Percentiles rank a stretch among this genome's conserved stretches.
These are phyloP conservation scores for Tausonia pullulans DNA, from an alignment of 1,284 basidiomycete species.

Conservation along the genomic window DNA sequence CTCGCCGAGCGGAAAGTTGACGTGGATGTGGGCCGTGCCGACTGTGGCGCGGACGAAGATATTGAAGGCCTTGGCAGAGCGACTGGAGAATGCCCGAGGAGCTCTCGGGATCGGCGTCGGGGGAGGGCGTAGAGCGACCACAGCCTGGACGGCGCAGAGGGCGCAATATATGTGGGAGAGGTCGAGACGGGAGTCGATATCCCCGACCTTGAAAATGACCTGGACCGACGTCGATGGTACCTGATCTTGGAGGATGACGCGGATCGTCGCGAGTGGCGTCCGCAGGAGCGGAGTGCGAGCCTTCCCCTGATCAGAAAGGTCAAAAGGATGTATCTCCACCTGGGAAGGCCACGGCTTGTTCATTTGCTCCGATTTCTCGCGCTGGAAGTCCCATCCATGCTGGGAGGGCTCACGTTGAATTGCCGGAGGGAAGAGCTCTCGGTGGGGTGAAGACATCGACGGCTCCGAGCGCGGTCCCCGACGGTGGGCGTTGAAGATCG, in stretches of 20 bases:
- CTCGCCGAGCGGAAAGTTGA: conserved; percentile 31
- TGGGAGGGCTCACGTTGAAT: background rate
- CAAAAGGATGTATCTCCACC: conserved; percentile 20
- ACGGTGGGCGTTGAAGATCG: conserved; percentile 30
- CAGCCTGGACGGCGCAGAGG: conserved; percentile 39
- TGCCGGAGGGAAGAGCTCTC: conserved; percentile 15
- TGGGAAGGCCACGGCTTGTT: background rate
- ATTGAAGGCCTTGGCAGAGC: conserved; percentile 17
- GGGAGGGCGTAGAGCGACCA: background rate
- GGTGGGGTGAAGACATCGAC: background rate
- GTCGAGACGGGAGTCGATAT: conserved; percentile 41
- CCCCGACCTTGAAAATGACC: conserved; percentile 23
- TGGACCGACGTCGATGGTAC: conserved; percentile 19
- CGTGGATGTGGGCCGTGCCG: conserved; percentile 15
- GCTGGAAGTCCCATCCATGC: conserved; percentile 28
- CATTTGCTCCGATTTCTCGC: background rate
- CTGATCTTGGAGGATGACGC: conserved; percentile 22
- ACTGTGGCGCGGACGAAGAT: conserved; percentile 13
- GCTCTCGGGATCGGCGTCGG: background rate
- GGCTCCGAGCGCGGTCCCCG: background rate
- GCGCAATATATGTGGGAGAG: conserved; percentile 63
- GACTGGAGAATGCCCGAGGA: background rate
- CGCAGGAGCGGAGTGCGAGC: conserved; percentile 31
- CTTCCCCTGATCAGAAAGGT: conserved; percentile 27
- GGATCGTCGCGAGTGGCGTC: conserved; percentile 26